These are phyloP conservation scores for Solanum virginianum DNA, from an alignment of 257 asterid species.

Conservation along the genomic window DNA sequence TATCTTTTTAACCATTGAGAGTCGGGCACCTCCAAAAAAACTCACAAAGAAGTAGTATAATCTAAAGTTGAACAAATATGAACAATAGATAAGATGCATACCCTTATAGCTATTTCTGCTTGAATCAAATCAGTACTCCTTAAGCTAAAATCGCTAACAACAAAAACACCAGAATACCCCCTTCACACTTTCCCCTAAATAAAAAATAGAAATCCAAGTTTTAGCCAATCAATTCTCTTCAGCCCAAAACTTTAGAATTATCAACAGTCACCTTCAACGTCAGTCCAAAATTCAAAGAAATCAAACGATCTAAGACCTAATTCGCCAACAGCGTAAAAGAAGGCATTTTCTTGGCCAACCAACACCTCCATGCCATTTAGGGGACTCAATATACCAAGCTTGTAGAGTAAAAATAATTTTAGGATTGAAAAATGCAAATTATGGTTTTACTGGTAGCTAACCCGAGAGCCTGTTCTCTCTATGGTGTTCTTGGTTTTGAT, in stretches of 20 bases:
- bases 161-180: no score
- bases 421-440: no score
- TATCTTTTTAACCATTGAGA: no score
- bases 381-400: no score
- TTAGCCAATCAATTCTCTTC: not conserved
- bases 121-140: constrained; percentile 19
- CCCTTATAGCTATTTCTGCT: constrained; percentile 36
- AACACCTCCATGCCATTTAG: no score
- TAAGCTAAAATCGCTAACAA: not conserved
- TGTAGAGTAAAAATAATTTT: no score
- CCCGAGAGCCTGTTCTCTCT: no score
- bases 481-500: no score
- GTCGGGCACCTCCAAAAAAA: not conserved
- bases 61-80: not conserved
- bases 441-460: no score
- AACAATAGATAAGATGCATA: constrained; percentile 7
- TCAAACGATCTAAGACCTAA: not conserved
- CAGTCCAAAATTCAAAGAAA: not conserved
- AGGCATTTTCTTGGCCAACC: no score
- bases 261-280: not conserved
- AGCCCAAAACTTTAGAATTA: not conserved
- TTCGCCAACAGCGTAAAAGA: no score
- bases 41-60: not conserved
- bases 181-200: not conserved
- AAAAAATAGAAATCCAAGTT: not conserved